A percentile compares a stretch with the other conserved stretches of the same genome.
Evolutionary conservation across 2,329 filamentous ascomycete genomes (phyloP).

Genomic region (Iodosphaeria phyllophila): DNA sequence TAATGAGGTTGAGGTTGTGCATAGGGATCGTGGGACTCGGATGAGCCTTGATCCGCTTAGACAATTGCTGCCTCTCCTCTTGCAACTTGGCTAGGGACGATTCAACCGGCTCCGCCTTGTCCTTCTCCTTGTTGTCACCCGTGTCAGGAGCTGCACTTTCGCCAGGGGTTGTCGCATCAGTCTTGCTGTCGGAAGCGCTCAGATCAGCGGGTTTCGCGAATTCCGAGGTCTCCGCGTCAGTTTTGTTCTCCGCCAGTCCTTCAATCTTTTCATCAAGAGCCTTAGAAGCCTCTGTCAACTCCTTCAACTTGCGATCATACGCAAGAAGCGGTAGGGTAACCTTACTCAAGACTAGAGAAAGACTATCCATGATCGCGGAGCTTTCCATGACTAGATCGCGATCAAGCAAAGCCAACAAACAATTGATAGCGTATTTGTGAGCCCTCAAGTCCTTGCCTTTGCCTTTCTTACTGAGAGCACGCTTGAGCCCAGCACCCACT

Average conservation of each 20-base stretch:
- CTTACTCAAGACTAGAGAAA: conserved; percentile 71
- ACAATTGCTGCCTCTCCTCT: conserved; percentile 20
- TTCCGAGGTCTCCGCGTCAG: conserved; percentile 3
- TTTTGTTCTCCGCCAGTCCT: conserved; percentile 11
- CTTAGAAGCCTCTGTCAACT: conserved; percentile 19
- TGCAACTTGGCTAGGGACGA: conserved; percentile 14
- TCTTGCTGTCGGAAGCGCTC: conserved; percentile 4
- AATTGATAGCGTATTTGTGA: conserved; percentile 81
- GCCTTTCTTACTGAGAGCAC: conserved; percentile 60
- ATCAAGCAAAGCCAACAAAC: conserved; percentile 70
- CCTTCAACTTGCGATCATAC: conserved; percentile 47
- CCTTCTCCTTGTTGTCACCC: conserved; percentile 8
- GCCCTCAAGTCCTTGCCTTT: conserved; percentile 75
- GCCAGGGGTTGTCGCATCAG: conserved; percentile 5
- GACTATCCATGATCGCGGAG: conserved; percentile 85
- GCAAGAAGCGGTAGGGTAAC: conserved; percentile 75
- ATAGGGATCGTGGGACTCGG: conserved; percentile 74
- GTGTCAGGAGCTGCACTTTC: conserved; percentile 2
- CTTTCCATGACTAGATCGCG: conserved; percentile 95
- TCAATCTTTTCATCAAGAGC: conserved; percentile 18
- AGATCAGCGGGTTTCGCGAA: conserved; percentile 3
- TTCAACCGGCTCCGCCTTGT: too few relatives aligned
- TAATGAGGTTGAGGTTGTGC: conserved; percentile 79
- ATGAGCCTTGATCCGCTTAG: conserved; percentile 38
- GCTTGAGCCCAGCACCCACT: conserved; percentile 56